Evolutionary conservation across 1,284 basidiomycete genomes (phyloP).

Genomic region (Naganishia sp.): DNA sequence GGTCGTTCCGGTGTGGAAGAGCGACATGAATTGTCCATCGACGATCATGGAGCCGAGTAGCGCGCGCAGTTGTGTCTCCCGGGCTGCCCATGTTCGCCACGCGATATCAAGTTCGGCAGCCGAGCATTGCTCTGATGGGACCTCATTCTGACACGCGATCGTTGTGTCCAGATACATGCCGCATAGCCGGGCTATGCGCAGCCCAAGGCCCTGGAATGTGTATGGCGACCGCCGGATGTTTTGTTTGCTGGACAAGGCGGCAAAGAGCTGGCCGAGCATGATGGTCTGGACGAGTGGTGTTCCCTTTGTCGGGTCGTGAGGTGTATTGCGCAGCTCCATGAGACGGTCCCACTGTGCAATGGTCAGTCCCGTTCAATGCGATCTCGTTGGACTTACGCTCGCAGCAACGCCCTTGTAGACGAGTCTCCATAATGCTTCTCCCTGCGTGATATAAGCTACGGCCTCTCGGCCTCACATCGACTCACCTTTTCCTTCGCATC

Average conservation of each 20-base stretch:
- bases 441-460: slow-evolving; percentile 9
- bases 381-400: slow-evolving; percentile 13
- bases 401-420: slow-evolving; percentile 31
- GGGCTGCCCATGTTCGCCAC: slow-evolving; percentile 28
- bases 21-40: slow-evolving; percentile 31
- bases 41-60: slow-evolving; percentile 30
- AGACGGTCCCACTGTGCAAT: slow-evolving; percentile 30
- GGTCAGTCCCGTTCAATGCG: not conserved
- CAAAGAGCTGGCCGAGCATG: slow-evolving; percentile 31
- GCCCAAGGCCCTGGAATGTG: slow-evolving; percentile 28
- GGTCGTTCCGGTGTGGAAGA: slow-evolving; percentile 28
- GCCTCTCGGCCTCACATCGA: not conserved
- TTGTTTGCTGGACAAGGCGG: slow-evolving; percentile 23
- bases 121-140: slow-evolving; percentile 17
- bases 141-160: slow-evolving; percentile 17
- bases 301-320: slow-evolving; percentile 27
- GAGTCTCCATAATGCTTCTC: slow-evolving; percentile 32
- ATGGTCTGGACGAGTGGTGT: slow-evolving; percentile 30
- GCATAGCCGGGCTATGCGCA: slow-evolving; percentile 27
- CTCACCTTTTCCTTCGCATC: slow-evolving; percentile 31
- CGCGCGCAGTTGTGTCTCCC: slow-evolving; percentile 30
- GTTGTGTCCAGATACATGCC: slow-evolving; percentile 22
- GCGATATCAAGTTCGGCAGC: slow-evolving; percentile 29
- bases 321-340: slow-evolving; percentile 30
- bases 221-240: slow-evolving; percentile 26